Evolutionary conservation across 768 basidiomycete species (phyloP), one percentile per base, ranked within the genome.

Genomic region (Cubamyces lactineus): DNA sequence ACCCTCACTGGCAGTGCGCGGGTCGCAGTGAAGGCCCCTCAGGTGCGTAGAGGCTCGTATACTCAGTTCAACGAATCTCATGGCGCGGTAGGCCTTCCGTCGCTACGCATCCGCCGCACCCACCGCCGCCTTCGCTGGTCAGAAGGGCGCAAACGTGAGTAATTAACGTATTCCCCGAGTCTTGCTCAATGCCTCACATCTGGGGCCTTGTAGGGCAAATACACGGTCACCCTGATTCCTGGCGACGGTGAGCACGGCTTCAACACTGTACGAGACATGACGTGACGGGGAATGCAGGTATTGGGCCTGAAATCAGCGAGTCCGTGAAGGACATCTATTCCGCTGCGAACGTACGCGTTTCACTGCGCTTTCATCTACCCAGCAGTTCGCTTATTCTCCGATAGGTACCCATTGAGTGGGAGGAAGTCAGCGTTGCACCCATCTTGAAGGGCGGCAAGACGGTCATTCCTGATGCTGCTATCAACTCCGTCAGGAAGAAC

Each of bases 401-500:
- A 38, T 62, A 96, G 94, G 96, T 97, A 24, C 97, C 97, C 47
- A 97, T 99, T 70, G 84, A 94, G 78, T 99, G 97, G 97, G 97
- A 99, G 76, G 97, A 98, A 78, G 96, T 98, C 75, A 92, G 89
- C 73, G 97, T 99, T 50, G 90, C 93, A 7, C 97, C 97, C 13
- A 85, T 96, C 56, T 79, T 98, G 61, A 94, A 94, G 76, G 89
- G 88, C 61, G 97, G 97, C 52, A 97, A 98, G 82, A 97, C 95
- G 51, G 93, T 93, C 63, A 98, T 99, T 72, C 97, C 97, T 30
- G 94, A 97, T 64, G 76, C 76, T 60, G 96, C 97, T 38, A 94
- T 99, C 65, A 82, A 82, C 51, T 94, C 92, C 15, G 91, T 99
- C 71, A 95, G 90, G 81, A 92, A 88, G 79, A 98, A 98, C 79